Evolutionary conservation across 345 rosid species (phyloP).

Genomic region (Salix dunnii): DNA sequence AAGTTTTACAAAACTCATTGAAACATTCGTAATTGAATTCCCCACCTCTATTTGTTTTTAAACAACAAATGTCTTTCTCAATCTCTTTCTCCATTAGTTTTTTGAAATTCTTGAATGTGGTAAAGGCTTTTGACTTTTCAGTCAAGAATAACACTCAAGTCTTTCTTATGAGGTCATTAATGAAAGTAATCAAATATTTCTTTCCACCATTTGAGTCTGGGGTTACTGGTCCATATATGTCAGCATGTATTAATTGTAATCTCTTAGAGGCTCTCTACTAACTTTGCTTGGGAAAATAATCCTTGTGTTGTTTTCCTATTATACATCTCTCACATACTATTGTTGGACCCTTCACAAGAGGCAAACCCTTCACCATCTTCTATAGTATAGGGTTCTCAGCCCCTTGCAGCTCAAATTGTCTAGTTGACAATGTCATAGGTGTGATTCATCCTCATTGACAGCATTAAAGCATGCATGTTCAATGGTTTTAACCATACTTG

Average conservation of each 20-base stretch:
- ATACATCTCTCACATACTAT: not conserved
- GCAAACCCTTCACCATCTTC: not conserved
- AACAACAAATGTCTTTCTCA: not conserved
- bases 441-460: no score
- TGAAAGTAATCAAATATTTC: not conserved
- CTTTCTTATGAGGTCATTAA: not conserved
- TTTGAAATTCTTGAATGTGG: not conserved
- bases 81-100: not conserved
- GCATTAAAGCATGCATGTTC: no score
- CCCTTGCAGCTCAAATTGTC: no score
- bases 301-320: conserved; percentile 5
- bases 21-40: not conserved
- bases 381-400: not conserved
- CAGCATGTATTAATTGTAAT: not conserved
- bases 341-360: not conserved
- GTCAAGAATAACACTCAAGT: not conserved
- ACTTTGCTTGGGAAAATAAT: not conserved
- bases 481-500: no score
- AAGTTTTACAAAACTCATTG: not conserved
- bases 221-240: not conserved
- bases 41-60: not conserved
- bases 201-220: not conserved
- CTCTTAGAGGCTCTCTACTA: not conserved
- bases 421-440: no score
- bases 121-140: not conserved